phyloP scores from a whole-genome alignment of 345 rosid genomes.

The Aethionema arabicum region DNA sequence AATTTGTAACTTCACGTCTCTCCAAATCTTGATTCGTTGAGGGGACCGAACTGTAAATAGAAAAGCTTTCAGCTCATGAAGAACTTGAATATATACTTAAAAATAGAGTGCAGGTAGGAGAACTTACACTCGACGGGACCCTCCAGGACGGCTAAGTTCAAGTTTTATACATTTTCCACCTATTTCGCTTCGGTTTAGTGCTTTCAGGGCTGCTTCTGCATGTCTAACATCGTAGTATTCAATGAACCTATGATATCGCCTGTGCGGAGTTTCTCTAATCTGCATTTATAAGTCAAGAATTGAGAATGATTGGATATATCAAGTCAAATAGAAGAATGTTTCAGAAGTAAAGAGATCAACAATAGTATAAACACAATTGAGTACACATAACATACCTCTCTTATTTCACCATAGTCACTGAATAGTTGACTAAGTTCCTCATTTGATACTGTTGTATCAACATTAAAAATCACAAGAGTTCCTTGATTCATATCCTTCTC shows the following conservation, averaged over 20 bases:
- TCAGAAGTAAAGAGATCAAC: not conserved
- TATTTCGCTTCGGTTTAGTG: constrained; percentile 85
- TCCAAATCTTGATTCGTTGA: constrained; percentile 78
- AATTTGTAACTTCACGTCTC: constrained; percentile 63
- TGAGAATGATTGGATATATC: constrained; percentile 4
- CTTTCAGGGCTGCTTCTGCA: constrained; percentile 87
- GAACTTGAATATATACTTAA: constrained; percentile 2
- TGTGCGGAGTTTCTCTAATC: constrained; percentile 97
- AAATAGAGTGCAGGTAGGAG: constrained; percentile 3
- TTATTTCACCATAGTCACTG: constrained; percentile 86
- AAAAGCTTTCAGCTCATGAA: constrained; percentile 8
- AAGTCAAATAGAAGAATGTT: not conserved
- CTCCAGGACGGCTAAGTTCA: constrained; percentile 99
- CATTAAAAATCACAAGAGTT: constrained; percentile 87
- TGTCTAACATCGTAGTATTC: constrained; percentile 93
- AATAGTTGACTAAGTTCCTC: constrained; percentile 82
- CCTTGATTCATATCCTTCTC: constrained; percentile 96
- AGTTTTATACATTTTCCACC: constrained; percentile 97
- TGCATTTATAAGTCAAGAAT: constrained; percentile 37
- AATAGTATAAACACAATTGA: constrained; percentile 11
- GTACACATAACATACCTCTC: constrained; percentile 56
- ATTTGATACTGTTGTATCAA: constrained; percentile 83
- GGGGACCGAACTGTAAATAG: constrained; percentile 60
- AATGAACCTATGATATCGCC: constrained; percentile 85
- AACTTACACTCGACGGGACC: constrained; percentile 78